A percentile compares a stretch with the other conserved stretches of the same genome.
Evolutionary conservation across 169 alveolate genomes (phyloP).

Genomic region (Cryptosporidium sp.): DNA sequence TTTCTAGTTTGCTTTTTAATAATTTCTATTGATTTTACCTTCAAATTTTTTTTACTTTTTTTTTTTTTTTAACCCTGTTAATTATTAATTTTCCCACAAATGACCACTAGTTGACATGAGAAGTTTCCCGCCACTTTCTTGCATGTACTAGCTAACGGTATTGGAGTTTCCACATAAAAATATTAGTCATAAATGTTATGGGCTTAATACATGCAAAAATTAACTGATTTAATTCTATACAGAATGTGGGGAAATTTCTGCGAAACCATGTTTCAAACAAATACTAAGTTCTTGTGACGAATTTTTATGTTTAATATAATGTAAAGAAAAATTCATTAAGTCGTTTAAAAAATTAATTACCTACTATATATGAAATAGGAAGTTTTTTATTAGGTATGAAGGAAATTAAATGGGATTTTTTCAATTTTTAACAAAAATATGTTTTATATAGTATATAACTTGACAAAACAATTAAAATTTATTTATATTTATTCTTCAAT

Average conservation of each 20-base stretch:
- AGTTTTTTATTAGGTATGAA: too few species aligned
- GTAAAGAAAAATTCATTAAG: background rate
- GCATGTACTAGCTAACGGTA: background rate
- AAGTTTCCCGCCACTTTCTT: background rate
- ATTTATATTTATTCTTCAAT: background rate
- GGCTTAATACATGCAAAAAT: background rate
- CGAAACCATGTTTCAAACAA: background rate
- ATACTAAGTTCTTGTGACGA: too few species aligned
- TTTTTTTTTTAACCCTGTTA: background rate
- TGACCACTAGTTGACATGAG: conserved; percentile 9
- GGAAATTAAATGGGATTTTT: background rate
- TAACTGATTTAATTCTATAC: background rate
- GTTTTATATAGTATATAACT: too few species aligned
- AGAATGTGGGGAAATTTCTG: background rate
- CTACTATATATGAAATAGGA: background rate
- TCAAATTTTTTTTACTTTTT: background rate
- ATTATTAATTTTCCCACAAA: background rate
- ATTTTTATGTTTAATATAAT: too few species aligned
- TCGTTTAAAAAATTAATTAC: too few species aligned
- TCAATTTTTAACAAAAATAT: too few species aligned
- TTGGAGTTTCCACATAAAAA: background rate
- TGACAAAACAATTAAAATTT: too few species aligned
- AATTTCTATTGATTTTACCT: background rate
- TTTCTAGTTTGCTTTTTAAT: background rate
- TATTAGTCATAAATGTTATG: background rate